Conservation (phyloP, 179 eudicot species). For the Beta corolliflora region DNA sequence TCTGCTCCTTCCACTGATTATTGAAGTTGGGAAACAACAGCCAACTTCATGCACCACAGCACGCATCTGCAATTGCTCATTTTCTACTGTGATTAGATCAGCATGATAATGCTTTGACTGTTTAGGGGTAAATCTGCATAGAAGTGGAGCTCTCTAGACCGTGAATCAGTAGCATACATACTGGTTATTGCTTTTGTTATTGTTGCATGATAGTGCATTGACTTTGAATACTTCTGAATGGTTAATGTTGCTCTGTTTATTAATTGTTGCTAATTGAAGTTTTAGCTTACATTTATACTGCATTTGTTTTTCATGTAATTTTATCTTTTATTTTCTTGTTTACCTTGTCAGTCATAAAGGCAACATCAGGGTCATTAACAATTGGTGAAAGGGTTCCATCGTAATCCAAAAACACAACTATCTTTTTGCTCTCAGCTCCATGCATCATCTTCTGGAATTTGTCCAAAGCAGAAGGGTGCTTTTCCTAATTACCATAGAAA, state of each 20-base stretch:
- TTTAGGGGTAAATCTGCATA: conserved; percentile 1
- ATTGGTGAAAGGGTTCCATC: conserved; percentile 86
- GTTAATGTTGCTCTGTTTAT: neutral
- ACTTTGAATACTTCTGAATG: neutral
- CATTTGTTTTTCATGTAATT: neutral
- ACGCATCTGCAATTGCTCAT: conserved; percentile 59
- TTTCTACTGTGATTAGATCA: conserved; percentile 12
- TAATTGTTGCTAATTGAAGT: neutral
- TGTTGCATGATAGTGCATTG: neutral
- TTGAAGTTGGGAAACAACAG: conserved; percentile 72
- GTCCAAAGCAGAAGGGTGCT: conserved; percentile 67
- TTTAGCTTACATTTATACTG: neutral
- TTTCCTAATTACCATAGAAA: conserved; percentile 36
- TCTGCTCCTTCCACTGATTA: conserved; percentile 85
- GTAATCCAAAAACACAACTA: conserved; percentile 69
- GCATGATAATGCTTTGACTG: conserved; percentile 1
- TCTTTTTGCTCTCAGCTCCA: conserved; percentile 46
- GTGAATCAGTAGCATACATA: neutral
- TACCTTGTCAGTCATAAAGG: conserved; percentile 77
- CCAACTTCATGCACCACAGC: conserved; percentile 69
- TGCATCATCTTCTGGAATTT: conserved; percentile 46
- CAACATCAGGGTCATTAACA: conserved; percentile 65
- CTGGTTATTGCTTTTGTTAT: too few relatives aligned
- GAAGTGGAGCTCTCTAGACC: neutral
- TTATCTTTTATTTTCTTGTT: neutral